Base-by-base conservation (phyloP, 2,329 filamentous ascomycete species). In the Fusarium odoratissimum region DNA sequence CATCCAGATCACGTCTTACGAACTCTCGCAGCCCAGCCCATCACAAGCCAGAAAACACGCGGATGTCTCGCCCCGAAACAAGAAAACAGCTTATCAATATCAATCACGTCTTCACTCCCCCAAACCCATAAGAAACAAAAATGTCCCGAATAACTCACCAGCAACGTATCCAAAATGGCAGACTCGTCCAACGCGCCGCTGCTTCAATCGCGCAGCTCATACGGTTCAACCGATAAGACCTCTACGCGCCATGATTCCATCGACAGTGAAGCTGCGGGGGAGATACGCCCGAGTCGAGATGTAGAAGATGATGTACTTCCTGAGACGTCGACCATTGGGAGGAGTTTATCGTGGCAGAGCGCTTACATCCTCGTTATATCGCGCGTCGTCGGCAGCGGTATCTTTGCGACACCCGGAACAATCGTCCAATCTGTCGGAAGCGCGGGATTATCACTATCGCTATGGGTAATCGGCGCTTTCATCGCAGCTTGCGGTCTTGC, bases 381-480 rank as follows among this genome's bases (percentile, higher is more conserved):
- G 3, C 86, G 91, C 17, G 90, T 93, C 10, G 90, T 93, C 35
- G 91, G 91, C 17, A 91, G 87, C 75, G 91, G 91, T 31, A 92
- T 94, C 71, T 94, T 93, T 75, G 91, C 91, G 1, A 93, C 91
- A 0, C 92, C 91, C 0, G 91, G 90, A 0, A 86, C 90, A 8
- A 92, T 94, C 55, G 84, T 92, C 6, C 86, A 89, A 41, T 87
- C 89, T 0, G 89, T 90, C 4, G 92, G 92, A 3, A 93, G 91
- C 61, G 85, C 91, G 0, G 91, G 91, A 0, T 80, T 93, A 5
- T 86, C 90, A 0, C 79, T 93, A 4, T 71, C 86, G 2, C 79
- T 93, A 6, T 93, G 92, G 92, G 61, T 91, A 0, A 79, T 89
- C 0, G 91, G 91, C 2, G 89, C 90, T 0, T 73, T 90, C 3